These are phyloP conservation scores for Globisporangium rhizosaccharum DNA, from an alignment of 352 stramenopile genomes.

Conservation along the genomic window DNA sequence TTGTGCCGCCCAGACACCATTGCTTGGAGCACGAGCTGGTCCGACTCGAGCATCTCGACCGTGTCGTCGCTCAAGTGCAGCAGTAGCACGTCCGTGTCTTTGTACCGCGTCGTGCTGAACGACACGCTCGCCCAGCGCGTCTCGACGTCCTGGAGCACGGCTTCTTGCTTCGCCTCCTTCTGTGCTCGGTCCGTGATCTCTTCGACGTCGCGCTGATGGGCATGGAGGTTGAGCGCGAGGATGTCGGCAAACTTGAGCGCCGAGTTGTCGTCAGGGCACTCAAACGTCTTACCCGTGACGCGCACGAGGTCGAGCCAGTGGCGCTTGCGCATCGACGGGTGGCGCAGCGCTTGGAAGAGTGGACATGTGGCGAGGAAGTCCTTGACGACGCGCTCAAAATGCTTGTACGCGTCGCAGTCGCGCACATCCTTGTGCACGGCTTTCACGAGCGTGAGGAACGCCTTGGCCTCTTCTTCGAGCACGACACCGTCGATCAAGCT, in stretches of 20 bases:
- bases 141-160: slow-evolving; percentile 73
- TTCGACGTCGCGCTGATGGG: slow-evolving; percentile 79
- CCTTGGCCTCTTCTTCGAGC: slow-evolving; percentile 92
- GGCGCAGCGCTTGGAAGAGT: slow-evolving; percentile 70
- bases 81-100: slow-evolving; percentile 79
- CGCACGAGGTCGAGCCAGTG: slow-evolving; percentile 71
- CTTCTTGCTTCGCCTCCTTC: slow-evolving; percentile 91
- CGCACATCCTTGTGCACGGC: slow-evolving; percentile 82
- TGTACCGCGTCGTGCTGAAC: slow-evolving; percentile 85
- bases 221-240: slow-evolving; percentile 76
- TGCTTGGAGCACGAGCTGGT: slow-evolving; percentile 92
- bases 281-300: slow-evolving; percentile 49
- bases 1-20: slow-evolving; percentile 85
- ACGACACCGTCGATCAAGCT: slow-evolving; percentile 86
- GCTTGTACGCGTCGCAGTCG: slow-evolving; percentile 89
- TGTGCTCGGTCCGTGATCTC: slow-evolving; percentile 88
- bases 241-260: slow-evolving; percentile 76
- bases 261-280: slow-evolving; percentile 64
- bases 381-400: slow-evolving; percentile 71
- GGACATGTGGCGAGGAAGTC: slow-evolving; percentile 77
- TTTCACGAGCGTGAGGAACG: slow-evolving; percentile 85
- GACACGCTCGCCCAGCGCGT: slow-evolving; percentile 61
- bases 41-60: slow-evolving; percentile 92
- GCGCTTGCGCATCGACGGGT: slow-evolving; percentile 65
- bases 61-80: slow-evolving; percentile 91